phyloP scores from a whole-genome alignment of 257 asterid genomes.

The Ballota nigra region DNA sequence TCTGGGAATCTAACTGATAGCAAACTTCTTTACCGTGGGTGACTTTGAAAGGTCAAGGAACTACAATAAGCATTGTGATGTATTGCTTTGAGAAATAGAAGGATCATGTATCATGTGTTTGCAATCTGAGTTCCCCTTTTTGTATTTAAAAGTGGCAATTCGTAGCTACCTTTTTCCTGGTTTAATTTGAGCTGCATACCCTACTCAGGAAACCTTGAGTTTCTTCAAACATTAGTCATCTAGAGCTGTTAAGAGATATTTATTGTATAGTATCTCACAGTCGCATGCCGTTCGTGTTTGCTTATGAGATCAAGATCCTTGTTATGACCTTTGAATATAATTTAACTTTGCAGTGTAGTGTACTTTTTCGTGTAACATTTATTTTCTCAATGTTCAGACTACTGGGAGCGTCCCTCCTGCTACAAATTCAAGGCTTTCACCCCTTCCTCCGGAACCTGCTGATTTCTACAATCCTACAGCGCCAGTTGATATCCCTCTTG shows the following conservation, averaged over 20 bases:
- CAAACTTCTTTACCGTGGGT: neutral
- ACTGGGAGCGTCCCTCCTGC: conserved; percentile 68
- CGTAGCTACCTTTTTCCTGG: neutral
- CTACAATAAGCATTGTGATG: neutral
- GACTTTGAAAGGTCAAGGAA: neutral
- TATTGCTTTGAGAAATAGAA: conserved; percentile 12
- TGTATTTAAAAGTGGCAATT: neutral
- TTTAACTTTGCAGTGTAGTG: neutral
- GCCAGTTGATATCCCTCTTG: conserved; percentile 79
- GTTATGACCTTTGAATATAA: neutral
- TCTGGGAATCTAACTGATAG: neutral
- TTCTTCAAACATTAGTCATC: neutral
- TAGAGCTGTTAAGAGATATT: neutral
- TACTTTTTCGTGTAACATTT: neutral
- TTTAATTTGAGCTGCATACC: neutral
- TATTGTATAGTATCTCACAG: neutral
- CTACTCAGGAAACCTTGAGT: neutral
- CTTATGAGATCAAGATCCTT: neutral
- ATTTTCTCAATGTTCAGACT: conserved; percentile 39
- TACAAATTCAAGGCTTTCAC: conserved; percentile 83
- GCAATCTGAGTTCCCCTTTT: neutral
- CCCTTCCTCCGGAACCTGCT: conserved; percentile 98
- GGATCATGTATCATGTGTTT: neutral
- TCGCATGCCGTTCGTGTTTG: neutral
- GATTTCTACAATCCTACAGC: conserved; percentile 88